phyloP scores from a whole-genome alignment of 2,329 filamentous ascomycete genomes.

The Helotiales sp. region DNA sequence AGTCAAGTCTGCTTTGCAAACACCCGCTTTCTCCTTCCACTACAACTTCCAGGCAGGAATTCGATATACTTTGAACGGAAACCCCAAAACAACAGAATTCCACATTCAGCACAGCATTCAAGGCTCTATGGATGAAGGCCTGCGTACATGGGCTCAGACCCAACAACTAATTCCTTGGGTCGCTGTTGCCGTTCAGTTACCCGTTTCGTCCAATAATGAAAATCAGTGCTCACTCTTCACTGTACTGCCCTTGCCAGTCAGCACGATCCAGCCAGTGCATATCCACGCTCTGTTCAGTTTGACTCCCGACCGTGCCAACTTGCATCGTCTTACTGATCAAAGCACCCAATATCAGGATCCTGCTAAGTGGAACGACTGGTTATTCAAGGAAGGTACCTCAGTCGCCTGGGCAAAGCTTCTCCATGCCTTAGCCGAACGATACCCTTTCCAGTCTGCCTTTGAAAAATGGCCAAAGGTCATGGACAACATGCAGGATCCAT shows the following conservation, averaged over 20 bases:
- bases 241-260: constrained; percentile 42
- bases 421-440: constrained; percentile 16
- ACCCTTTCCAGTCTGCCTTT: constrained; percentile 23
- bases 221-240: constrained; percentile 38
- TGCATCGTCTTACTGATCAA: constrained; percentile 37
- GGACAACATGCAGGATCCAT: constrained; percentile 16
- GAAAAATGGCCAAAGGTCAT: constrained; percentile 30
- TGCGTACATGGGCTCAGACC: constrained; percentile 39
- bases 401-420: constrained; percentile 39
- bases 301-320: constrained; percentile 42
- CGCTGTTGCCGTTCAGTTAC: constrained; percentile 42
- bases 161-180: constrained; percentile 44
- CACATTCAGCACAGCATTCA: constrained; percentile 43
- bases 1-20: constrained; percentile 18
- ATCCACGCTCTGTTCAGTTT: constrained; percentile 45
- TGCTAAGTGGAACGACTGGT: constrained; percentile 41
- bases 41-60: constrained; percentile 29
- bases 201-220: constrained; percentile 24
- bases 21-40: constrained; percentile 26
- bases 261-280: constrained; percentile 43
- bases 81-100: constrained; percentile 23
- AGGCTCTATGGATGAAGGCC: constrained; percentile 26
- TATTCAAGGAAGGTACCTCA: constrained; percentile 38
- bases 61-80: constrained; percentile 8
- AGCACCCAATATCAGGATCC: constrained; percentile 35